phyloP scores from a whole-genome alignment of 257 asterid species.

The Solanum tarijense region DNA sequence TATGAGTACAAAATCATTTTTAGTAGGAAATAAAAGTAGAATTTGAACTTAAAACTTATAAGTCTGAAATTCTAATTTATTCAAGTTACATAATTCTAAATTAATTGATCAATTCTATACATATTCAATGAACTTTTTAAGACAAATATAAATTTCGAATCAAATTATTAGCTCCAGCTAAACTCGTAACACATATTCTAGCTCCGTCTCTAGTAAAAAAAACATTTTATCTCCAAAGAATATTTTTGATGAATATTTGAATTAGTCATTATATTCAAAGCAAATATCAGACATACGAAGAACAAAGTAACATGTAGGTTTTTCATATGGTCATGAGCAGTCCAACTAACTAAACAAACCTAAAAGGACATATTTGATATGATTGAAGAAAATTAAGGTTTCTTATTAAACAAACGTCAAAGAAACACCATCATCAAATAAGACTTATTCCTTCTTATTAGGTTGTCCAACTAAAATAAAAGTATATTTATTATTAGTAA shows the following conservation, averaged over 20 bases:
- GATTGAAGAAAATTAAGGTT: not conserved
- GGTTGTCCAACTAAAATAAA: not conserved
- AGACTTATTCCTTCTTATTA: not conserved
- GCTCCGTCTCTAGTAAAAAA: not conserved
- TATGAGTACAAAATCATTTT: not conserved
- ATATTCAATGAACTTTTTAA: not conserved
- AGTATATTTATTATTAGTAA: not conserved
- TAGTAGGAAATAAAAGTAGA: not conserved
- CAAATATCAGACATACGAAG: rapidly evolving
- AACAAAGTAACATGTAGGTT: not conserved
- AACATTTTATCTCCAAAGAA: not conserved
- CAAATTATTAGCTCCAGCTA: rapidly evolving
- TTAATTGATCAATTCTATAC: not conserved
- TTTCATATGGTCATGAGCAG: not conserved
- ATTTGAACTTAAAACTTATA: not conserved
- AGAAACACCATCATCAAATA: not conserved
- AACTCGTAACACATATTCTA: not conserved
- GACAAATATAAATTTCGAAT: not conserved
- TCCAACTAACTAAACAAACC: not conserved
- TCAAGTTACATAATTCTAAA: not conserved
- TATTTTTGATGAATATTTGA: not conserved
- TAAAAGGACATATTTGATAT: not conserved
- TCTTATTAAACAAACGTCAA: not conserved
- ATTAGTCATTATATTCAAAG: not conserved
- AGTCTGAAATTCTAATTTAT: not conserved